phyloP scores from a whole-genome alignment of 345 rosid genomes.

The Sonneratia caseolaris region DNA sequence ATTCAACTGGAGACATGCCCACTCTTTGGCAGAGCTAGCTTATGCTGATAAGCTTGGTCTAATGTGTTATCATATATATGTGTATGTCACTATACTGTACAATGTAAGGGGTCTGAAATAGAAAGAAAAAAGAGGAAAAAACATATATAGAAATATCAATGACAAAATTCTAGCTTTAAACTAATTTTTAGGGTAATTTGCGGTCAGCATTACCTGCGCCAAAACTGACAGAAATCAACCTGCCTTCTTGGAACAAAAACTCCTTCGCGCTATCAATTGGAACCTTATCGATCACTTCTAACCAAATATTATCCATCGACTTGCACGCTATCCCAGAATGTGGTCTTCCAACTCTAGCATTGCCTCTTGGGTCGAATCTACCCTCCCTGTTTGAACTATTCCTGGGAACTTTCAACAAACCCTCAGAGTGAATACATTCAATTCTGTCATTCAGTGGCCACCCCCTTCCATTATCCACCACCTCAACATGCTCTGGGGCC shows the following conservation, averaged over 20 bases:
- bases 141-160: background rate
- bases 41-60: too few species aligned
- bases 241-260: constrained; percentile 76
- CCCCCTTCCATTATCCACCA: constrained; percentile 22
- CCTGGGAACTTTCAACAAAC: constrained; percentile 15
- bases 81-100: background rate
- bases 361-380: constrained; percentile 33
- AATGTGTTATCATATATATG: background rate
- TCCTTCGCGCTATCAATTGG: constrained; percentile 43
- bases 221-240: constrained; percentile 65
- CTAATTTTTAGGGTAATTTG: constrained; percentile 2
- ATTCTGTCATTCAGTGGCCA: constrained; percentile 24
- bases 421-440: constrained; percentile 28
- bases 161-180: background rate
- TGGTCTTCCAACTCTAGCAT: constrained; percentile 20
- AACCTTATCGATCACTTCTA: constrained; percentile 58
- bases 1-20: too few species aligned
- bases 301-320: constrained; percentile 76
- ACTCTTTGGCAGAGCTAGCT: too few species aligned
- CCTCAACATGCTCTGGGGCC: constrained; percentile 23
- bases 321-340: constrained; percentile 26
- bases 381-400: constrained; percentile 17
- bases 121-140: background rate
- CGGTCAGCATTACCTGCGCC: constrained; percentile 58
- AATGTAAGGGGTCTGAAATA: background rate